Conservation (phyloP, 495 filamentous ascomycete genomes). For the Penicillium argentinense region DNA sequence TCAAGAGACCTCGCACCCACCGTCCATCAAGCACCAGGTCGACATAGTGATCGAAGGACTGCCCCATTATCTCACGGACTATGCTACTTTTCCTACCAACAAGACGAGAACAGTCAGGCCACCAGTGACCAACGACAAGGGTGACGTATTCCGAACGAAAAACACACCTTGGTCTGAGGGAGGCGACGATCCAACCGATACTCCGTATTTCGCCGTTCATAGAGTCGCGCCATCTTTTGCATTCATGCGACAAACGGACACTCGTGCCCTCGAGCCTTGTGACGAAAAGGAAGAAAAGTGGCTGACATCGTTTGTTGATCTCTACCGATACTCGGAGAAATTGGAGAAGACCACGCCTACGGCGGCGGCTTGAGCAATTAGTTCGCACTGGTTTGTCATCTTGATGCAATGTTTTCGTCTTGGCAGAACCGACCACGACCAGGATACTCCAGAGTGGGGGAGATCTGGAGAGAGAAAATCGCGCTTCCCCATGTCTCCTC, state of each 20-base stretch:
- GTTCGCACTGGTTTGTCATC: background rate
- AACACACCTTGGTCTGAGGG: background rate
- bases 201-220: conserved; percentile 8
- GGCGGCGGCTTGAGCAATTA: background rate
- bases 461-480: background rate
- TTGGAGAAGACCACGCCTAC: background rate
- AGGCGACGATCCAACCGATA: background rate
- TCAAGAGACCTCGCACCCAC: background rate
- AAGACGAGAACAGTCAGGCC: background rate
- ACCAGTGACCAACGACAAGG: background rate
- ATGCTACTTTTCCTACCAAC: background rate
- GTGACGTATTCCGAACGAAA: background rate
- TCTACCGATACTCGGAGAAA: conserved; percentile 9
- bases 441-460: no score
- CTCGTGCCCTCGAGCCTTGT: conserved; percentile 6
- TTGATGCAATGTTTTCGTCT: no score
- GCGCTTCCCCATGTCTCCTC: background rate
- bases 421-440: no score
- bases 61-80: background rate
- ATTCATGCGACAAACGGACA: background rate
- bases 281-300: conserved; percentile 13
- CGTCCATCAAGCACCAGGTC: background rate
- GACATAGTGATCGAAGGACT: background rate
- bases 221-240: conserved; percentile 1
- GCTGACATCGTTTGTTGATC: conserved; percentile 9